Base-by-base conservation (phyloP, 495 filamentous ascomycete species). In the Aspergillus taichungensis region DNA sequence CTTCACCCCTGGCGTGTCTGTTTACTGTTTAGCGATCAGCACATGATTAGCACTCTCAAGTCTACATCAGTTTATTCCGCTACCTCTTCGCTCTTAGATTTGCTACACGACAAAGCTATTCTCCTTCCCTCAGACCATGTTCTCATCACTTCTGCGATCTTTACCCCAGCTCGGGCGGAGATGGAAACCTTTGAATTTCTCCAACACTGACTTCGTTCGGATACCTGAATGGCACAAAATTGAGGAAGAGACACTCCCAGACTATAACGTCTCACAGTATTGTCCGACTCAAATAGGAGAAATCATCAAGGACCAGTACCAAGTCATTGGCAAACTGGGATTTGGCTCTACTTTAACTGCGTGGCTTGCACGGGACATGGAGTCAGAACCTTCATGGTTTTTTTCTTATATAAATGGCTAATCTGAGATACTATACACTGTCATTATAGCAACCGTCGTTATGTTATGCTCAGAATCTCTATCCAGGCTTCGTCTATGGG, bases 251-350 rank as follows among this genome's bases (percentile, higher is more conserved):
- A 56, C 46, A 6, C 43, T 59, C 11, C 56, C 56, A n/a, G 53
- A 41, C 33, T 71, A 69, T 50, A 30, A 55, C 30, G 56, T 57
- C 5, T 43, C 51, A 8, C 46, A 45, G 35, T 70, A 59, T 51
- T 68, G 62, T 50, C 67, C 66, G 7, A 55, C 49, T 38, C 47
- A 55, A 39, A 56, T 66, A 37, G 64, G 66, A n/a, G 60, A 71
- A 49, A 34, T 69, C 11, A 14, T 72, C 11, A 43, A 60, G 30
- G 49, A 62, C 33, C 53, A 57, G 14, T 71, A 68, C 45, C 60
- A 67, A 49, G 56, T 67, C 18, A 40, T 62, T 3, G 51, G 55
- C 10, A 72, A 69, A 41, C 43, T 69, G 39, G 68, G 63, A 44
- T 72, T 59, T 49, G 63, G 64, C 39, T 38, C 49, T 12, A 53